Evolutionary conservation across 2,329 filamentous ascomycete species (phyloP), one percentile per base, ranked within the genome.

Genomic region (Arthrobotrys sinensis): DNA sequence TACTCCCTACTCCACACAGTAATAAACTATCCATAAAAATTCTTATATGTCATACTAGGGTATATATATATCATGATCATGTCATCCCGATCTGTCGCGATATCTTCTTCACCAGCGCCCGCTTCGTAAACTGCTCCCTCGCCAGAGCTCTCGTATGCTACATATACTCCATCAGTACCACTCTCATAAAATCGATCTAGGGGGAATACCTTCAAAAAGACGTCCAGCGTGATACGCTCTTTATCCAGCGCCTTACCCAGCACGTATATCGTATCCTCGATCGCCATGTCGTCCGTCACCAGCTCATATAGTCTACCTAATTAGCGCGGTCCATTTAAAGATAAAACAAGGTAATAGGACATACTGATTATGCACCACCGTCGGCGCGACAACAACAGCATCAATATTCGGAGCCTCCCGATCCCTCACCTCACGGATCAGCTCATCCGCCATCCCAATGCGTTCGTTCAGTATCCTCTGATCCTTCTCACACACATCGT

Each of bases 321-420:
- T 34, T 21, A 46, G 50, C 28, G 21, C 16, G 4, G 7, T 4
- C n/a, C 0, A 19, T 21, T n/a, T 24, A 4, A 45, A 45, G 1
- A 45, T 11, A 7, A 3, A n/a, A 16, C 11, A 69, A n/a, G 8
- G 2, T 3, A 50, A 10, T 24, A 45, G 32, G 12, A 65, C 72
- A 32, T 45, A 77, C 86, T 99, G 96, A 80, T 95, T 94, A 0
- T 92, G 93, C 3, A 97, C 96, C 0, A 97, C 91, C 0, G 93
- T 97, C 0, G 95, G 94, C 2, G 94, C 93, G n/a, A 97, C 93
- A 1, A 99, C 87, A 38, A 98, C 88, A 77, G 97, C 94, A 83
- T 99, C 96, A 60, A 98, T 91, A 57, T 91, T 89, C 0, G 94
- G 94, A 0, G 91, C 88, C 46, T 88, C 88, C 60, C 92, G 90